These are phyloP conservation scores for Penicillium arizonense DNA, from an alignment of 495 filamentous ascomycete genomes.

Conservation along the genomic window DNA sequence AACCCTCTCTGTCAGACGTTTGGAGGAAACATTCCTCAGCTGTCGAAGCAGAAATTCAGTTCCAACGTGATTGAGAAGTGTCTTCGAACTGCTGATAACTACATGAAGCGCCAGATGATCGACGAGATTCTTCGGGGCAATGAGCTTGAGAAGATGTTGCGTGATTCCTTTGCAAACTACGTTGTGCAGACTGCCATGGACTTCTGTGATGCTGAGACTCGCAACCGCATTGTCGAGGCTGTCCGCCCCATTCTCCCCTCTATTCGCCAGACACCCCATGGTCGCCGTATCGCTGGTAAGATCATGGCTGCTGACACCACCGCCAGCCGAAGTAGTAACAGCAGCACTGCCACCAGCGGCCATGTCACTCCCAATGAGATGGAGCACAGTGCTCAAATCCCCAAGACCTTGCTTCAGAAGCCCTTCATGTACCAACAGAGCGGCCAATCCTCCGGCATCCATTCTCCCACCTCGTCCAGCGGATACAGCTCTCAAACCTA, in stretches of 20 bases:
- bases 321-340: conserved; percentile 29
- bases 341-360: conserved; percentile 33
- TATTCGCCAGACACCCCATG: conserved; percentile 87
- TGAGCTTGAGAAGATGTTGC: conserved; percentile 82
- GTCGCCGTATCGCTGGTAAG: conserved; percentile 87
- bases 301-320: conserved; percentile 52
- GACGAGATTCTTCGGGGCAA: conserved; percentile 71
- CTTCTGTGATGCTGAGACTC: conserved; percentile 68
- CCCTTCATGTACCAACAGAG: conserved; percentile 24
- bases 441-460: conserved; percentile 21
- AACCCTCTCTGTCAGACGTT: conserved; percentile 80
- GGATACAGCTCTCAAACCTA: conserved; percentile 29
- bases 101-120: conserved; percentile 75
- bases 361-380: conserved; percentile 42
- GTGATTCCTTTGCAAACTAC: conserved; percentile 93
- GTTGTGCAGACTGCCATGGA: conserved; percentile 96
- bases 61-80: conserved; percentile 99
- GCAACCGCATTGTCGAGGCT: conserved; percentile 70
- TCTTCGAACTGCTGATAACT: conserved; percentile 70
- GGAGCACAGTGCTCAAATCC: conserved; percentile 29
- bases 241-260: conserved; percentile 80
- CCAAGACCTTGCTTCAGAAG: conserved; percentile 32
- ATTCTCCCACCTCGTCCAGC: conserved; percentile 17
- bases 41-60: conserved; percentile 98
- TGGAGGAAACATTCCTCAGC: conserved; percentile 63